phyloP scores from a whole-genome alignment of 768 basidiomycete species.

The Tulasnella sp. region DNA sequence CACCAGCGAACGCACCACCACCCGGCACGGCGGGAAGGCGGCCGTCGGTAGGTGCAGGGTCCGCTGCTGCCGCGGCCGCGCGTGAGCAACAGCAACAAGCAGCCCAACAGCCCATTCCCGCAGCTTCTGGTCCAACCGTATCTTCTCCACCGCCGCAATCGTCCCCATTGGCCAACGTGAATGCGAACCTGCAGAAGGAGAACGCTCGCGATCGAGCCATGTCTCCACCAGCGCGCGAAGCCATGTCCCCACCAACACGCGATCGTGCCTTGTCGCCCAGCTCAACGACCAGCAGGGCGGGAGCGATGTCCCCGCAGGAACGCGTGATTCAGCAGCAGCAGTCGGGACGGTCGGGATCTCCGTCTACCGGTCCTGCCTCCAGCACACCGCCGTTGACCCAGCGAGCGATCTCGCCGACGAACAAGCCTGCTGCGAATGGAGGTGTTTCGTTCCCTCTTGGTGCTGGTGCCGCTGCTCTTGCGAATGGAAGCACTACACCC shows the following conservation, averaged over 20 bases:
- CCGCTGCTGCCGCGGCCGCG: constrained; percentile 25
- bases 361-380: neutral
- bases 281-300: neutral
- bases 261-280: constrained; percentile 6
- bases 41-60: neutral
- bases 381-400: neutral
- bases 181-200: constrained; percentile 31
- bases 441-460: constrained; percentile 21
- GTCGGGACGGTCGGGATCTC: neutral
- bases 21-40: constrained; percentile 26
- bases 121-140: neutral
- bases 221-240: constrained; percentile 30
- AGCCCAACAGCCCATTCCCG: constrained; percentile 29
- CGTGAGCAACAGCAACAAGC: constrained; percentile 12
- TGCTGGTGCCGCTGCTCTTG: constrained; percentile 25
- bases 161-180: neutral
- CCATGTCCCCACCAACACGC: constrained; percentile 35
- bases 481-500: neutral
- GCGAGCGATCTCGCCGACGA: constrained; percentile 17
- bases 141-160: neutral
- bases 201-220: constrained; percentile 47
- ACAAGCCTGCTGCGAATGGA: constrained; percentile 9
- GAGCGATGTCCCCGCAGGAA: constrained; percentile 4
- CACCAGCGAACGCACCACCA: constrained; percentile 23
- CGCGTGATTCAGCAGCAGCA: constrained; percentile 2